Percentiles rank a stretch among this genome's conserved stretches.
Conservation (phyloP, 768 basidiomycete genomes). For the Kwoniella dejecticola region DNA sequence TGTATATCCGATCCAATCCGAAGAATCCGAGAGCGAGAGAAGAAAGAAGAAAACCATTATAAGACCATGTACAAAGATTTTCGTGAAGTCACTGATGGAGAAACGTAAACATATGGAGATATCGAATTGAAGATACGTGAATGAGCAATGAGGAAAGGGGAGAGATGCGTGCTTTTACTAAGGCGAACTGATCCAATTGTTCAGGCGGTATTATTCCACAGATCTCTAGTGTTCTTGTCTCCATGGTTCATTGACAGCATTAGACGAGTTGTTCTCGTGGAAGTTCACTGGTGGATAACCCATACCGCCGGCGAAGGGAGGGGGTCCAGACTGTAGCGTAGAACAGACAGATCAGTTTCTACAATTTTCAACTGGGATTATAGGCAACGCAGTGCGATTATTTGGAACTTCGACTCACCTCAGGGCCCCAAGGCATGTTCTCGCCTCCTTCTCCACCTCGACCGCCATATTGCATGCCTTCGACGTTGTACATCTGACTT, state of each 20-base stretch:
- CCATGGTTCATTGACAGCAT: slow-evolving; percentile 15
- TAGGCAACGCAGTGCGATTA: too few species aligned
- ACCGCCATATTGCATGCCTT: slow-evolving; percentile 19
- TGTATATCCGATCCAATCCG: too few species aligned
- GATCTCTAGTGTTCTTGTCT: slow-evolving; percentile 17
- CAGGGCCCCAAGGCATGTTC: slow-evolving; percentile 30
- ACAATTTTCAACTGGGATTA: too few species aligned
- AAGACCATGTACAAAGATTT: too few species aligned
- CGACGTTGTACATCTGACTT: slow-evolving; percentile 24
- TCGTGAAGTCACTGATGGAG: too few species aligned
- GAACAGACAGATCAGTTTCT: neutral
- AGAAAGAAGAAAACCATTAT: too few species aligned
- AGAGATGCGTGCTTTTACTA: too few species aligned
- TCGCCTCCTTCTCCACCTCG: slow-evolving; percentile 16
- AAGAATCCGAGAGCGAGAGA: too few species aligned
- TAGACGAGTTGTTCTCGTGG: slow-evolving; percentile 16
- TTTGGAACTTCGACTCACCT: slow-evolving; percentile 12
- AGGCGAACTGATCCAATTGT: too few species aligned
- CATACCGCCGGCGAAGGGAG: slow-evolving; percentile 27
- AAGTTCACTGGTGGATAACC: slow-evolving; percentile 23
- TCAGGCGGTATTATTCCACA: neutral
- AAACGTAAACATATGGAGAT: too few species aligned
- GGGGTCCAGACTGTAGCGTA: slow-evolving; percentile 23
- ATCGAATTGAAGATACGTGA: too few species aligned
- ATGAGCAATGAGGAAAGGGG: too few species aligned